Conservation (phyloP, 345 rosid species). For the Alliaria petiolata region DNA sequence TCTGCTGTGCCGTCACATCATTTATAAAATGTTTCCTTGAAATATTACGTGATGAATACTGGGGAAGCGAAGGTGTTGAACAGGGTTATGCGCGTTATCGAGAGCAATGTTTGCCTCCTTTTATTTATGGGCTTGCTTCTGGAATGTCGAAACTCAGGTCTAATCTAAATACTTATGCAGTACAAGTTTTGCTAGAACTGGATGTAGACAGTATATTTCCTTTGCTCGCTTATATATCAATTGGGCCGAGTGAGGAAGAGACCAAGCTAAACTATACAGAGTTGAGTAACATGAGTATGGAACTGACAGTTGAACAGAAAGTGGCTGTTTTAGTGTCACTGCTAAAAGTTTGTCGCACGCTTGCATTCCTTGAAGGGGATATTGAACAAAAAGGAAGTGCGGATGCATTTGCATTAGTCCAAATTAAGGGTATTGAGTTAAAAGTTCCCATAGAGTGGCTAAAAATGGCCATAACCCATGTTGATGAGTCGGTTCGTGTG, state of each 20-base stretch:
- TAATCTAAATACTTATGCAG: conserved; percentile 81
- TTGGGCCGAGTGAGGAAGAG: conserved; percentile 47
- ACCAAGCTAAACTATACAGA: conserved; percentile 38
- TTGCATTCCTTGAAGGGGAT: conserved; percentile 90
- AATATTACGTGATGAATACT: conserved; percentile 75
- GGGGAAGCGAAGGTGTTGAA: conserved; percentile 76
- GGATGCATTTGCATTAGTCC: conserved; percentile 47
- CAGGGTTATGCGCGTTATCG: conserved; percentile 67
- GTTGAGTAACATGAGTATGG: conserved; percentile 35
- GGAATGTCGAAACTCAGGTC: conserved; percentile 90
- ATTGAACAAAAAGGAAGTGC: conserved; percentile 46
- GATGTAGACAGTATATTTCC: conserved; percentile 88
- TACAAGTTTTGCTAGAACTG: conserved; percentile 75
- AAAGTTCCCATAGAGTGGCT: conserved; percentile 81
- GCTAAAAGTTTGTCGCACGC: conserved; percentile 86
- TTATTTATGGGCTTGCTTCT: conserved; percentile 79
- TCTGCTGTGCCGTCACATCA: conserved; percentile 85
- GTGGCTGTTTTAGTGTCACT: conserved; percentile 79
- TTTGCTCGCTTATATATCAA: conserved; percentile 68
- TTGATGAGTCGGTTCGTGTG: conserved; percentile 86
- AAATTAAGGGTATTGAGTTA: conserved; percentile 67
- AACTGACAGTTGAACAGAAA: conserved; percentile 61
- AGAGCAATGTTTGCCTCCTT: conserved; percentile 64
- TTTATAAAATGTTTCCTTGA: conserved; percentile 91
- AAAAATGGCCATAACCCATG: conserved; percentile 79